phyloP scores from a whole-genome alignment of 257 asterid genomes.

The Fraxinus americana region DNA sequence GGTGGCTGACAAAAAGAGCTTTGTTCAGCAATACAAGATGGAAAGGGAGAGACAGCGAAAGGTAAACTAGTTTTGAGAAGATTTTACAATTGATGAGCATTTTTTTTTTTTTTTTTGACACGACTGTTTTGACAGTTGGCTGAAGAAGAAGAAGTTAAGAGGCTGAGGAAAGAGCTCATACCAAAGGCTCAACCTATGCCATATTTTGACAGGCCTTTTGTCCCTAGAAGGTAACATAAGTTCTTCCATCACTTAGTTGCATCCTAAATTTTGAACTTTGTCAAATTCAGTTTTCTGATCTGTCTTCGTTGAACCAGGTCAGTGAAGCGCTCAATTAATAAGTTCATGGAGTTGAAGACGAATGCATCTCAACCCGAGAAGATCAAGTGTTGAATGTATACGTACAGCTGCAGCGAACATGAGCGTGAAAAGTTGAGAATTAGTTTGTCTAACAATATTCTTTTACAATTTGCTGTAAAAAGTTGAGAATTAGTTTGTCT shows the following conservation, averaged over 20 bases:
- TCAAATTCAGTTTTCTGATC: no score
- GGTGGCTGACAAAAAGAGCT: slow-evolving; percentile 71
- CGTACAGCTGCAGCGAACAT: slow-evolving; percentile 17
- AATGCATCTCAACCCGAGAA: slow-evolving; percentile 63
- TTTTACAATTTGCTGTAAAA: background rate
- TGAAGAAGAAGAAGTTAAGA: slow-evolving; percentile 87
- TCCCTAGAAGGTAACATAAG: slow-evolving; percentile 65
- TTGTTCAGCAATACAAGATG: slow-evolving; percentile 63
- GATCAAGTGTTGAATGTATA: slow-evolving; percentile 50
- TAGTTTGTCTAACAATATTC: background rate
- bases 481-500: background rate
- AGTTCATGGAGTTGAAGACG: slow-evolving; percentile 76
- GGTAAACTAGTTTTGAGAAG: slow-evolving; percentile 42
- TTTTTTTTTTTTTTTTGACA: slow-evolving; percentile 6
- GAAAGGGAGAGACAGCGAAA: slow-evolving; percentile 82
- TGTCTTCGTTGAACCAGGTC: slow-evolving; percentile 35
- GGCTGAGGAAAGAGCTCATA: slow-evolving; percentile 83
- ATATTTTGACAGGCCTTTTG: slow-evolving; percentile 84
- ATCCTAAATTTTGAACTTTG: background rate
- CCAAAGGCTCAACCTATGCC: slow-evolving; percentile 99
- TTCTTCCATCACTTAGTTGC: background rate
- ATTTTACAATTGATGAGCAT: no score
- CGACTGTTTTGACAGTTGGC: slow-evolving; percentile 52
- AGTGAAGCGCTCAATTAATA: slow-evolving; percentile 52
- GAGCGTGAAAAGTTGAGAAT: background rate